Evolutionary conservation across 2,329 filamentous ascomycete species (phyloP).

Genomic region (Arthrinium phaeospermum): DNA sequence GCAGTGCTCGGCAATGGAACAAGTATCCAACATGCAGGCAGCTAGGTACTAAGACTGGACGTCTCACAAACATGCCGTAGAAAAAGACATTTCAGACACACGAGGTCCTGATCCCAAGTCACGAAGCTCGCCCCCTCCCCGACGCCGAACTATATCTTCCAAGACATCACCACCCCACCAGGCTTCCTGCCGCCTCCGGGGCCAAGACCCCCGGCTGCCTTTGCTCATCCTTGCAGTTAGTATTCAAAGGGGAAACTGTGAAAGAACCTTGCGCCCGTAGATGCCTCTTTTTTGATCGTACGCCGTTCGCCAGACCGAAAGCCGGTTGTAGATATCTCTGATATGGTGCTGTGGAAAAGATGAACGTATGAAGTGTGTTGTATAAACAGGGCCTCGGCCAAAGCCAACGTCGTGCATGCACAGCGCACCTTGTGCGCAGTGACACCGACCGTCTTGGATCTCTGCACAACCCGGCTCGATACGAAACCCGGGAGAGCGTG

Average conservation of each 20-base stretch:
- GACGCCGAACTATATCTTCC: constrained; percentile 10
- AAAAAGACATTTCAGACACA: constrained; percentile 12
- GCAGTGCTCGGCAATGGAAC: constrained; percentile 15
- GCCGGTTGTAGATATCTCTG: constrained; percentile 35
- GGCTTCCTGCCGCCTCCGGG: not conserved
- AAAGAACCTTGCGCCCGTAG: constrained; percentile 18
- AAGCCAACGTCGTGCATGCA: constrained; percentile 1
- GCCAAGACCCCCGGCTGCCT: not conserved
- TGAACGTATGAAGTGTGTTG: constrained; percentile 32
- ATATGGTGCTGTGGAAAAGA: constrained; percentile 36
- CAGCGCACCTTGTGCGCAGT: not conserved
- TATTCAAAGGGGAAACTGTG: not conserved
- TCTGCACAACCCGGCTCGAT: constrained; percentile 15
- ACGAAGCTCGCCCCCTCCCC: constrained; percentile 5
- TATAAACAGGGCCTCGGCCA: constrained; percentile 28
- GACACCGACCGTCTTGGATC: not conserved
- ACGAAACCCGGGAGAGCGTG: not conserved
- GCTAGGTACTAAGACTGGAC: constrained; percentile 5
- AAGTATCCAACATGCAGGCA: constrained; percentile 15
- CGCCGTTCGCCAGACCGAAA: constrained; percentile 48
- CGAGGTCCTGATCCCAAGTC: constrained; percentile 12
- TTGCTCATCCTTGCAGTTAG: constrained; percentile 9
- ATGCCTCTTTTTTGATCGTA: constrained; percentile 44
- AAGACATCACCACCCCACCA: constrained; percentile 2
- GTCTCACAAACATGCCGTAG: constrained; percentile 15